Percentiles rank a stretch among this genome's conserved stretches.
Evolutionary conservation across 2,329 filamentous ascomycete genomes (phyloP).

Genomic region (Ophiostoma angusticollis): DNA sequence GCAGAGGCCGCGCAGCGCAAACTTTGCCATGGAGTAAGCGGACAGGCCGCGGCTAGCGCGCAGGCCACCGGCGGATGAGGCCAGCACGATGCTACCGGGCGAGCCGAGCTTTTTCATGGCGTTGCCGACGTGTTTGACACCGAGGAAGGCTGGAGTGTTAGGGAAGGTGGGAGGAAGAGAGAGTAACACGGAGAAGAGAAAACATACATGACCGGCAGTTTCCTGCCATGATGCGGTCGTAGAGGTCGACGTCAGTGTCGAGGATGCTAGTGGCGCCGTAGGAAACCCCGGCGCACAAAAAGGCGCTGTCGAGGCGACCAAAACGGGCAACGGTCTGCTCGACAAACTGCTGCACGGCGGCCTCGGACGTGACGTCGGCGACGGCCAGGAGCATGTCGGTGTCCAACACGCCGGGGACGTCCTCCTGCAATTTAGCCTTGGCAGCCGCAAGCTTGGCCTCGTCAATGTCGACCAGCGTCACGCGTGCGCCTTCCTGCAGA

Average conservation of each 20-base stretch:
- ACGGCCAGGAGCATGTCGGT: neutral
- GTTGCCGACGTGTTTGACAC: neutral
- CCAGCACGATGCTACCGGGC: neutral
- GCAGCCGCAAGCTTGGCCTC: neutral
- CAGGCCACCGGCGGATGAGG: neutral
- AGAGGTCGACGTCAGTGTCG: neutral
- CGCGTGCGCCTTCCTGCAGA: neutral
- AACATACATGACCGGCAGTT: neutral
- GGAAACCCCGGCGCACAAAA: neutral
- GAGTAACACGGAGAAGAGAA: neutral
- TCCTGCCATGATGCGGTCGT: neutral
- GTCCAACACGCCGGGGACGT: neutral
- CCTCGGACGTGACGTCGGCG: neutral
- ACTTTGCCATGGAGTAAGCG: conserved; percentile 1
- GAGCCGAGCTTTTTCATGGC: neutral
- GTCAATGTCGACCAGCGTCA: neutral
- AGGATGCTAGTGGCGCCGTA: neutral
- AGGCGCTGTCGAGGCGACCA: neutral
- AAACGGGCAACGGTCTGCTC: neutral
- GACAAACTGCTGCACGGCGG: neutral
- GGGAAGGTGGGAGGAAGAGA: neutral
- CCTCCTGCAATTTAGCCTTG: too few relatives aligned
- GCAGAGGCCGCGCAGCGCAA: neutral
- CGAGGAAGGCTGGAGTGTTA: neutral
- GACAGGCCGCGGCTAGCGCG: neutral